Conservation (phyloP, 768 basidiomycete genomes). For the Clitopilus hobsonii region DNA sequence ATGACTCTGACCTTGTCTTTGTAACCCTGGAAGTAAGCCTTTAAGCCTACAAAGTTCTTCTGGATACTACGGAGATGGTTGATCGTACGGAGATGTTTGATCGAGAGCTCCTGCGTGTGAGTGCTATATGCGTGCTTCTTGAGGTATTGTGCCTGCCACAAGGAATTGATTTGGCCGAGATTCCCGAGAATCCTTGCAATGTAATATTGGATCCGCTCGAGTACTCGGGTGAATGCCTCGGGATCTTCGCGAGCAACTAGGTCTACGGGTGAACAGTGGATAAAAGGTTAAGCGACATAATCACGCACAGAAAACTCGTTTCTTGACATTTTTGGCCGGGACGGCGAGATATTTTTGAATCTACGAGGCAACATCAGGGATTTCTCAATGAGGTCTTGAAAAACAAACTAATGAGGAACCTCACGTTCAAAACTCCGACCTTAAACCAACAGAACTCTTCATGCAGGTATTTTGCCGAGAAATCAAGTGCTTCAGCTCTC, state of each 20-base stretch:
- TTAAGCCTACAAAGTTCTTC: not conserved
- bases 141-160: not conserved
- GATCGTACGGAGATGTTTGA: no score
- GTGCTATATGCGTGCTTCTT: not conserved
- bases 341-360: not conserved
- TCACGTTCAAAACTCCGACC: not conserved
- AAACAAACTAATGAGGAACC: not conserved
- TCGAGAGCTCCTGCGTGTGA: not conserved
- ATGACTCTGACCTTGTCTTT: not conserved
- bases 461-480: not conserved
- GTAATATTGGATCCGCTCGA: not conserved
- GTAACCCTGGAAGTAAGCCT: not conserved
- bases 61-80: not conserved
- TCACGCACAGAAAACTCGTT: not conserved
- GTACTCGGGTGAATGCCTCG: not conserved
- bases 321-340: not conserved
- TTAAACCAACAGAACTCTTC: not conserved
- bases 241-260: not conserved
- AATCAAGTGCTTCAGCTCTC: not conserved
- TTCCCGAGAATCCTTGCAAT: not conserved
- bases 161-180: not conserved
- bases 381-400: not conserved
- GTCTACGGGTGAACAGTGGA: not conserved
- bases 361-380: not conserved
- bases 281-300: not conserved